Evolutionary conservation across 192 early-diverging fungal species (phyloP).

Genomic region (Hyaloraphidium curvatum): DNA sequence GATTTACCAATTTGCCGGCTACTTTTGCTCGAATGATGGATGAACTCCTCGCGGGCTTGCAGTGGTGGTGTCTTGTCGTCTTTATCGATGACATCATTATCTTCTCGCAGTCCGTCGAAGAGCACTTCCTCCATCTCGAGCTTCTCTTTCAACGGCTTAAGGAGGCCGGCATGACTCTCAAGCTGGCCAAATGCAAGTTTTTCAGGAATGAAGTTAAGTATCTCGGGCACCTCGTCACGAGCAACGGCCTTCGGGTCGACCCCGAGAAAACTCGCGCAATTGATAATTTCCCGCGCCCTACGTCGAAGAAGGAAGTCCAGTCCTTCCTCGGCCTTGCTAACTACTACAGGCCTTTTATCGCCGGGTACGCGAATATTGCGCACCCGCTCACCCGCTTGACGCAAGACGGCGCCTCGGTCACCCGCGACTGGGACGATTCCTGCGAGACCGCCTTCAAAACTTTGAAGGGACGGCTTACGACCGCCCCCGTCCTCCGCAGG

Average conservation of each 20-base stretch:
- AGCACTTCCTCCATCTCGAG: slow-evolving; percentile 6
- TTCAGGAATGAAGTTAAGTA: background rate
- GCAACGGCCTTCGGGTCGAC: background rate
- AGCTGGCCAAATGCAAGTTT: background rate
- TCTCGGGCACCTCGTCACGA: background rate
- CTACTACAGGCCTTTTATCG: slow-evolving; percentile 5
- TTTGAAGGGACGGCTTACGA: background rate
- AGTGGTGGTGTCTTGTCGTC: slow-evolving; percentile 7
- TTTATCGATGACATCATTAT: slow-evolving; percentile 17
- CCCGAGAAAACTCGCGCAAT: slow-evolving; percentile 2
- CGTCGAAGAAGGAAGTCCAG: background rate
- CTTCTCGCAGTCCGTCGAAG: slow-evolving; percentile 9
- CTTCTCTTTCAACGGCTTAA: background rate
- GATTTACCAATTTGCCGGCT: slow-evolving; percentile 18
- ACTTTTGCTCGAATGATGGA: slow-evolving; percentile 20
- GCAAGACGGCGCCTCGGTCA: too few species aligned
- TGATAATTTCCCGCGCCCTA: background rate
- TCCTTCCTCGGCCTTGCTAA: slow-evolving; percentile 3
- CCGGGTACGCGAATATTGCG: background rate
- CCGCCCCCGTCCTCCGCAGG: background rate
- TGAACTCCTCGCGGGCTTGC: slow-evolving; percentile 9
- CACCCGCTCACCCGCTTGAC: background rate
- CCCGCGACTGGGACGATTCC: background rate
- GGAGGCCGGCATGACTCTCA: background rate
- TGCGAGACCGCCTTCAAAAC: background rate